Evolutionary conservation across 371 early-diverging fungal species (phyloP).

Genomic region (Thermomucor indicae-seudaticae): DNA sequence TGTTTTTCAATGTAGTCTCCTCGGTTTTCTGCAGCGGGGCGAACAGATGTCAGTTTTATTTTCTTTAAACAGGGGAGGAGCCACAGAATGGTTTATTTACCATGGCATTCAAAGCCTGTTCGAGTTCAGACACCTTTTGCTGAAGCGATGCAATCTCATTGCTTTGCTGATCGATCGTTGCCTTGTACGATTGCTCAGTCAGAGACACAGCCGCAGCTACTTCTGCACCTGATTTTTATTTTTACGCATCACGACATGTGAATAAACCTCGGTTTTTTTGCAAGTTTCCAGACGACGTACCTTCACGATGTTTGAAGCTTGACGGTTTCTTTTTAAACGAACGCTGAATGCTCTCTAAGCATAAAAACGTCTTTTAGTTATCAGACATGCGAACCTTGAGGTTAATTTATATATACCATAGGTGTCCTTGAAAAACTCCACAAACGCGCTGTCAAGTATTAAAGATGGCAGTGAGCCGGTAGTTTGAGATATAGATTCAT

Average conservation of each 20-base stretch:
- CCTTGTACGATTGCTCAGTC: slow-evolving; percentile 42
- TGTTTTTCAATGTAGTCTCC: slow-evolving; percentile 3
- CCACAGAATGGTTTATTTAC: too few relatives aligned
- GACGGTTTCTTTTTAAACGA: slow-evolving; percentile 38
- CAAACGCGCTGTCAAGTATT: slow-evolving; percentile 77
- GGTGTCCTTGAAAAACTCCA: slow-evolving; percentile 75
- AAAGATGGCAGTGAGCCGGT: slow-evolving; percentile 51
- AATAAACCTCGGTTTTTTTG: too few relatives aligned
- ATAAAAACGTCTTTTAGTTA: too few relatives aligned
- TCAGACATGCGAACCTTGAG: neutral
- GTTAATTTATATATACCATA: slow-evolving; percentile 48
- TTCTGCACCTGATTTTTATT: too few relatives aligned
- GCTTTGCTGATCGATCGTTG: slow-evolving; percentile 41
- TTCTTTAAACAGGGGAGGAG: too few relatives aligned
- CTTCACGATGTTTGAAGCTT: slow-evolving; percentile 18
- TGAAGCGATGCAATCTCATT: slow-evolving; percentile 23
- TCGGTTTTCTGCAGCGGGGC: neutral
- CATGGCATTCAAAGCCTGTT: slow-evolving; percentile 14
- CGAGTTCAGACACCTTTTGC: slow-evolving; percentile 22
- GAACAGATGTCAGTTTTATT: too few relatives aligned
- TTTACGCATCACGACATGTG: too few relatives aligned
- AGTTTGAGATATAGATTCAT: slow-evolving; percentile 37
- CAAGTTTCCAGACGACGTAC: too few relatives aligned
- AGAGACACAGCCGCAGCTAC: too few relatives aligned
- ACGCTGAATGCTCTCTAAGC: slow-evolving; percentile 28